These are phyloP conservation scores for Mycosphaerella sp. DNA, from an alignment of 2,329 filamentous ascomycete species.

Conservation along the genomic window DNA sequence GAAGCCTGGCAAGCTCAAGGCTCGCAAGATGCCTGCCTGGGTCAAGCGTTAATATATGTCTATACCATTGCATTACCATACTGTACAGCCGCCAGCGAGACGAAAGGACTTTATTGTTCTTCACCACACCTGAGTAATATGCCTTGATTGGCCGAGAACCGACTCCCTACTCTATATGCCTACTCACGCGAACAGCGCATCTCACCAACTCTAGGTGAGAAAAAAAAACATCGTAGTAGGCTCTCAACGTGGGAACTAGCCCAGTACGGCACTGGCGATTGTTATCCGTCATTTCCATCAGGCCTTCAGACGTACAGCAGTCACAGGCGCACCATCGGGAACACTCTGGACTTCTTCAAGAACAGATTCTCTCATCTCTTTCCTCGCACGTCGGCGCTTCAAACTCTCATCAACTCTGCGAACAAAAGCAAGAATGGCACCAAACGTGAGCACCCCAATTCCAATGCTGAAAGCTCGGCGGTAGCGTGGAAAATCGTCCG, in stretches of 20 bases:
- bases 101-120: too few species aligned
- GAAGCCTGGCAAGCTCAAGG: slow-evolving; percentile 93
- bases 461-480: slow-evolving; percentile 46
- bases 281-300: too few species aligned
- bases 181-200: too few species aligned
- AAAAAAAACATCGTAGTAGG: too few species aligned
- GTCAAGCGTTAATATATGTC: slow-evolving; percentile 62
- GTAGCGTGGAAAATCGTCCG: slow-evolving; percentile 48
- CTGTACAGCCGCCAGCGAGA: slow-evolving; percentile 2
- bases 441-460: slow-evolving; percentile 42
- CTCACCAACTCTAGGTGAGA: too few species aligned
- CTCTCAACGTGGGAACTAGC: too few species aligned
- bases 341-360: slow-evolving; percentile 11
- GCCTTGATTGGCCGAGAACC: too few species aligned
- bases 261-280: too few species aligned
- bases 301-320: not conserved
- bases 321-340: slow-evolving; percentile 7
- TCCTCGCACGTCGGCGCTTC: slow-evolving; percentile 10
- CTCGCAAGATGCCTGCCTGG: slow-evolving; percentile 96
- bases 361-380: slow-evolving; percentile 5
- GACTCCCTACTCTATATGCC: too few species aligned
- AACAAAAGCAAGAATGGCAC: slow-evolving; percentile 37
- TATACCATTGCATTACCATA: slow-evolving; percentile 10
- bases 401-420: slow-evolving; percentile 42
- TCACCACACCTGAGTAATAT: too few species aligned